Evolutionary conservation across 228 moss, liverwort and hornwort species (phyloP), one percentile per base, ranked within the genome.

Genomic region (Sphagnum fallax): DNA sequence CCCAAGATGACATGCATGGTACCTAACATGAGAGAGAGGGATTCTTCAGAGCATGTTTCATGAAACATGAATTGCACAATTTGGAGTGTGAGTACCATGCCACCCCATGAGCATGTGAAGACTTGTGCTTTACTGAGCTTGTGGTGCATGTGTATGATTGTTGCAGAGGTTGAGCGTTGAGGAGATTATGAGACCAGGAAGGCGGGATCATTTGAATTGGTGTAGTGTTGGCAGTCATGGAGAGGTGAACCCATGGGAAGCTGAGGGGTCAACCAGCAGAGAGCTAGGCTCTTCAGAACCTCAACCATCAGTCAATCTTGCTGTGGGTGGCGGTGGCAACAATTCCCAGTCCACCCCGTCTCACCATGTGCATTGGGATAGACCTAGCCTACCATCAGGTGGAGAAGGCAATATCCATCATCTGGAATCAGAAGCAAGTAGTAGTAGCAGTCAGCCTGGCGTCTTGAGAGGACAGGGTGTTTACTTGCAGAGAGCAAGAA

Each of bases 181-280:
- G 69, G 81, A 84, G 57, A 70, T 80, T 49, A 69, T 69, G 68
- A 80, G 80, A 58, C 66, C 78, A 50, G 77, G 80, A 15, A 65
- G 71, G 77, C 75, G 52, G 51, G 66, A 73, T 60, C 84, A 68
- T 65, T 58, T 75, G 15, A 78, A 75, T 62, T 76, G 73, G 81
- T 64, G 66, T 52, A 72, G 53, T 72, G 16, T 49, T 51, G 76
- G 75, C 32, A 78, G 68, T 78, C 71, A 52, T 14, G 78, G 78
- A 60, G 78, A 81, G 50, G 73, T 71, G 8, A 49, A 52, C 8
- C 32, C 32, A 32, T 51, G 51, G 15, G 67, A 71, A 52, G 15
- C 52, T 69, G 77, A 65, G 50, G 72, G 73, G 62, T 62, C 73
- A 50, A 53, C 16, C 63, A 67, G 48, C 65, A 76, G 81, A 78